phyloP scores from a whole-genome alignment of 1,139 yeast species.

The Geotrichum cucujoidarum region DNA sequence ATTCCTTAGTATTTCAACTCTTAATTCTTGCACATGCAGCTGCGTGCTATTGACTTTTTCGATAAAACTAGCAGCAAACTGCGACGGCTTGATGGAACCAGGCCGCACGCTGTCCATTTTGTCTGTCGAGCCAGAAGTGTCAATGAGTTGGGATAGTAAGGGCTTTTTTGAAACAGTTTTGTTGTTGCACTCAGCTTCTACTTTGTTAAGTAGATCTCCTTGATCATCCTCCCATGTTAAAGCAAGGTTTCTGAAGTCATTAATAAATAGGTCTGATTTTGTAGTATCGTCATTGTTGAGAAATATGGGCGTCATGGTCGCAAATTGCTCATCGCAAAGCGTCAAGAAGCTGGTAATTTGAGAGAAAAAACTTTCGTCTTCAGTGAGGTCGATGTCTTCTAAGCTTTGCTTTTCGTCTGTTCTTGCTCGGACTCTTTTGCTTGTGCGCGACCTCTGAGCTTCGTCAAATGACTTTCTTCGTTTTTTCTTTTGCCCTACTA shows the following conservation, averaged over 20 bases:
- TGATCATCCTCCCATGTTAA: slow-evolving; percentile 43
- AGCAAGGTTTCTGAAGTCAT: slow-evolving; percentile 41
- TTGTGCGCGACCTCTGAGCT: slow-evolving; percentile 23
- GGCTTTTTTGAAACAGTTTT: slow-evolving; percentile 22
- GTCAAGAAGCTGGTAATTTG: slow-evolving; percentile 29
- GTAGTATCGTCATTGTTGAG: slow-evolving; percentile 22
- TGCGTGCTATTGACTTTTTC: slow-evolving; percentile 33
- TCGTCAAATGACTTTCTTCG: slow-evolving; percentile 15
- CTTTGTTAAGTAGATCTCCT: slow-evolving; percentile 27
- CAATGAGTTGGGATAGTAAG: slow-evolving; percentile 41
- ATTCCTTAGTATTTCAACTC: slow-evolving; percentile 34
- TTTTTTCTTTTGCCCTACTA: too few relatives aligned
- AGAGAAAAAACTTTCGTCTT: slow-evolving; percentile 32
- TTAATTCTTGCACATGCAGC: slow-evolving; percentile 46
- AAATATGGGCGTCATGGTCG: slow-evolving; percentile 23
- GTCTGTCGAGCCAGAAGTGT: slow-evolving; percentile 21
- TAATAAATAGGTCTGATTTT: slow-evolving; percentile 26
- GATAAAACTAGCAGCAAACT: slow-evolving; percentile 35
- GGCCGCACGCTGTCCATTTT: slow-evolving; percentile 27
- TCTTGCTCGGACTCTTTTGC: slow-evolving; percentile 32
- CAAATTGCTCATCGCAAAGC: slow-evolving; percentile 25
- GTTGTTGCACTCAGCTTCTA: slow-evolving; percentile 19
- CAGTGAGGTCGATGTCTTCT: slow-evolving; percentile 30
- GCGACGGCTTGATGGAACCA: slow-evolving; percentile 21
- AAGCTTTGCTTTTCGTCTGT: slow-evolving; percentile 35